Evolutionary conservation across 2,329 filamentous ascomycete genomes (phyloP).

Genomic region (Pseudocercospora fijiensis): DNA sequence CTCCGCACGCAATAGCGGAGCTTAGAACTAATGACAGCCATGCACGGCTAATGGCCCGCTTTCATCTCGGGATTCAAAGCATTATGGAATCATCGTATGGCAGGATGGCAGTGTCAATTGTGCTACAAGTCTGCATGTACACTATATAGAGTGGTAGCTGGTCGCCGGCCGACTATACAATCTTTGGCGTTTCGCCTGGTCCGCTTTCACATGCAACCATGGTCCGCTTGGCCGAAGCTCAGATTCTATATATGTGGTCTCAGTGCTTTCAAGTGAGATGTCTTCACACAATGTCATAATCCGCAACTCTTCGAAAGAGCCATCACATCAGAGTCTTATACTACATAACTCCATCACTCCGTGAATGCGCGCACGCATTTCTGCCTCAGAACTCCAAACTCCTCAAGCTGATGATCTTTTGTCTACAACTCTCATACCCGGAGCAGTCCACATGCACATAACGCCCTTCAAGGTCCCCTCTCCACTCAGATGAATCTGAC

Average conservation of each 20-base stretch:
- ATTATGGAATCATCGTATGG: not conserved
- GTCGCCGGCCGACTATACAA: too few relatives aligned
- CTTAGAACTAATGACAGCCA: not conserved
- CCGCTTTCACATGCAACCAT: not conserved
- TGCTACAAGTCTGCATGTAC: too few relatives aligned
- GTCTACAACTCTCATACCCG: constrained; percentile 39
- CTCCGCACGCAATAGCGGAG: constrained; percentile 6
- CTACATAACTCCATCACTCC: not conserved
- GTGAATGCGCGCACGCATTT: constrained; percentile 16
- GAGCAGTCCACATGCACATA: constrained; percentile 78
- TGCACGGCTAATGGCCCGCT: not conserved
- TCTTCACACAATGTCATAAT: not conserved
- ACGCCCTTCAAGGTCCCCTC: constrained; percentile 86
- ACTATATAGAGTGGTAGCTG: too few relatives aligned
- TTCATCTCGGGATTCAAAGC: not conserved
- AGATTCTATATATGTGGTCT: not conserved
- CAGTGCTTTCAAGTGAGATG: not conserved
- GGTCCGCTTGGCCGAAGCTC: constrained; percentile 1
- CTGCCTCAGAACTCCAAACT: not conserved
- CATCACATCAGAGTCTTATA: not conserved
- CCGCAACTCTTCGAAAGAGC: not conserved
- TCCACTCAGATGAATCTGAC: constrained; percentile 93
- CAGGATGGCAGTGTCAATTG: not conserved
- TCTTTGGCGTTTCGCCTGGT: too few relatives aligned
- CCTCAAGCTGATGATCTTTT: constrained; percentile 13